A percentile compares a stretch with the other conserved stretches of the same genome.
phyloP scores from a whole-genome alignment of 2,329 filamentous ascomycete genomes.

The Cordyceps tenuipes region DNA sequence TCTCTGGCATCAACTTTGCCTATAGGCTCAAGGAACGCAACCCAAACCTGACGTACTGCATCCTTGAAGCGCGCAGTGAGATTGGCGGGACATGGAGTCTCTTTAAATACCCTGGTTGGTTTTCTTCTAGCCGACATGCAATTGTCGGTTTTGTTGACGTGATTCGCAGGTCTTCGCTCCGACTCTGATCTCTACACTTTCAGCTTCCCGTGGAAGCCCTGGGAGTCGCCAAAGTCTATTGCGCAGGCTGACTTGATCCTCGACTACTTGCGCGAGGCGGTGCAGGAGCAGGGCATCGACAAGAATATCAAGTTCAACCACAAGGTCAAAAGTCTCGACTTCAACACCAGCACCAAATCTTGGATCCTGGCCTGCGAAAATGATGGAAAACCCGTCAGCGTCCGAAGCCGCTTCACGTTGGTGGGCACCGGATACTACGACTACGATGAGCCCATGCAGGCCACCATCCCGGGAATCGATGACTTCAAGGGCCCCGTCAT shows the following conservation, averaged over 20 bases:
- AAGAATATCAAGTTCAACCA: constrained; percentile 45
- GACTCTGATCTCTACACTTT: constrained; percentile 56
- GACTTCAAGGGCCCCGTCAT: constrained; percentile 56
- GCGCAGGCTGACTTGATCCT: constrained; percentile 44
- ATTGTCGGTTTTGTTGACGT: background rate
- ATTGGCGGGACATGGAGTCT: constrained; percentile 74
- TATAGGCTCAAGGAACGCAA: constrained; percentile 54
- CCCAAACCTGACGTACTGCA: constrained; percentile 49
- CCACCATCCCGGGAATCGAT: constrained; percentile 57
- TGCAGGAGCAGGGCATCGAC: constrained; percentile 41
- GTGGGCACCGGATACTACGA: constrained; percentile 62
- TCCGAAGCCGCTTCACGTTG: constrained; percentile 46
- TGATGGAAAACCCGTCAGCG: constrained; percentile 24
- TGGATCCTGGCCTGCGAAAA: constrained; percentile 39
- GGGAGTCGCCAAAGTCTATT: constrained; percentile 43
- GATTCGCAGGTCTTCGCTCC: constrained; percentile 49
- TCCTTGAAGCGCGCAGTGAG: constrained; percentile 58
- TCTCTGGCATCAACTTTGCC: constrained; percentile 66
- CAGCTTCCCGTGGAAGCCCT: constrained; percentile 64
- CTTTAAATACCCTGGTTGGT: constrained; percentile 55
- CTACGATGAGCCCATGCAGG: constrained; percentile 54
- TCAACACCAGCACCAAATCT: constrained; percentile 45
- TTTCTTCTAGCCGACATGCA: background rate
- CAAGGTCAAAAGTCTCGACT: constrained; percentile 39
- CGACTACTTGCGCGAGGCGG: constrained; percentile 46